A percentile compares a stretch with the other conserved stretches of the same genome.
Conservation (phyloP, 306 rosid genomes). For the Leucaena leucocephala region DNA sequence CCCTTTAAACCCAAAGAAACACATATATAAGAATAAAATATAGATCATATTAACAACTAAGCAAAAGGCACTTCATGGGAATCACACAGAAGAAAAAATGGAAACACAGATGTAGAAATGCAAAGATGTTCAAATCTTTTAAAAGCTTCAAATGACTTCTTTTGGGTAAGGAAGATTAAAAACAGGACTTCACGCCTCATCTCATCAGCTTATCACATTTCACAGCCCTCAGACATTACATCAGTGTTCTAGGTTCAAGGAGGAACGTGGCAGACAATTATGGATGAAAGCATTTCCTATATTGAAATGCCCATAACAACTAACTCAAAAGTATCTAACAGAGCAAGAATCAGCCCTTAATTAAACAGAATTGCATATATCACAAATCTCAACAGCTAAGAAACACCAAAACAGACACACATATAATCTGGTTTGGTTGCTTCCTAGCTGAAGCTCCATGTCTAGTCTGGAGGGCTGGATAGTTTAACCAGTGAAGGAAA, state of each 20-base stretch:
- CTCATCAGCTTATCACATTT: slow-evolving; percentile 20
- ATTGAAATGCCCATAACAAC: neutral
- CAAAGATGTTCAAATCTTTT: slow-evolving; percentile 10
- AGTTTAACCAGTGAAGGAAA: slow-evolving; percentile 15
- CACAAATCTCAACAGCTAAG: neutral
- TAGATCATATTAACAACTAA: too few relatives aligned
- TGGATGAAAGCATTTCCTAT: too few relatives aligned
- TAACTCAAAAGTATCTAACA: neutral
- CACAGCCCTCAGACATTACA: slow-evolving; percentile 18
- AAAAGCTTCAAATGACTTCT: slow-evolving; percentile 27
- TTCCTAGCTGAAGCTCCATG: neutral
- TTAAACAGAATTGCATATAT: neutral
- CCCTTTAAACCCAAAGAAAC: slow-evolving; percentile 46
- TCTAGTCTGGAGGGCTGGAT: neutral
- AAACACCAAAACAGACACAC: neutral
- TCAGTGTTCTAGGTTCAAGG: slow-evolving; percentile 1
- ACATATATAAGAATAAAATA: neutral
- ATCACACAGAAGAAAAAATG: too few relatives aligned
- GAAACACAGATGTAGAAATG: slow-evolving; percentile 14
- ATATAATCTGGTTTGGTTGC: neutral
- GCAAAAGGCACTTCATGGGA: too few relatives aligned
- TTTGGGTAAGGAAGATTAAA: slow-evolving; percentile 15
- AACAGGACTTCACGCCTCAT: slow-evolving; percentile 25
- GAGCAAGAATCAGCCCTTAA: neutral
- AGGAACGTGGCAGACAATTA: neutral